Conservation (phyloP, 768 basidiomycete species). For the Pleurotus citrinopileatus region DNA sequence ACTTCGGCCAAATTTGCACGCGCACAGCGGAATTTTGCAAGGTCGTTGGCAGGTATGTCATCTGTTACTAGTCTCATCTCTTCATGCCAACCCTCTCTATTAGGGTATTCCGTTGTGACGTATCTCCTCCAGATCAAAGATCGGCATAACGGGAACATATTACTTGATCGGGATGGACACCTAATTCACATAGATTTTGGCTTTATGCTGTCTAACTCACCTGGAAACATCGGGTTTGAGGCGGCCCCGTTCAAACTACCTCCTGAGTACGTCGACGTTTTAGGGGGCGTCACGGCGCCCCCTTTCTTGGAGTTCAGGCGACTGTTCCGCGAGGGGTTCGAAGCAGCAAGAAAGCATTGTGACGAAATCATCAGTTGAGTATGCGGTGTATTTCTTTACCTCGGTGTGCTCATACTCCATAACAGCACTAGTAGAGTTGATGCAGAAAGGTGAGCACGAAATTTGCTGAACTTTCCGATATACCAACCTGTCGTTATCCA, state of each 20-base stretch:
- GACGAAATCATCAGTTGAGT: slow-evolving; percentile 84
- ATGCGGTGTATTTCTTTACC: not conserved
- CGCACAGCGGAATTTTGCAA: slow-evolving; percentile 92
- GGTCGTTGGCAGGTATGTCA: slow-evolving; percentile 75
- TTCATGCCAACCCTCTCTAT: slow-evolving; percentile 9
- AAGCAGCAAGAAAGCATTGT: slow-evolving; percentile 91
- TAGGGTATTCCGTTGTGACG: slow-evolving; percentile 94
- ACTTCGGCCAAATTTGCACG: slow-evolving; percentile 83
- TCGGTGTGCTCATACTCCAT: slow-evolving; percentile 10
- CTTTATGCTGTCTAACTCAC: slow-evolving; percentile 95
- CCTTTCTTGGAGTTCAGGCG: slow-evolving; percentile 82
- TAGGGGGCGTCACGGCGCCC: slow-evolving; percentile 79
- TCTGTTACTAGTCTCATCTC: not conserved
- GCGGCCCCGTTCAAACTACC: slow-evolving; percentile 99
- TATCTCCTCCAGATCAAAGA: slow-evolving; percentile 98
- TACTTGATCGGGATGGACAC: slow-evolving; percentile 93
- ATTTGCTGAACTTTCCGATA: slow-evolving; percentile 1
- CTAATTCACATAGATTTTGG: slow-evolving; percentile 98
- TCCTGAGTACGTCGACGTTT: slow-evolving; percentile 91
- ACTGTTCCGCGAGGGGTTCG: slow-evolving; percentile 91
- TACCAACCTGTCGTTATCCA: slow-evolving; percentile 23
- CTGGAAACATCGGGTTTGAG: slow-evolving; percentile 97
- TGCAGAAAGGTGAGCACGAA: slow-evolving; percentile 80
- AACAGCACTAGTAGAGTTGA: slow-evolving; percentile 82
- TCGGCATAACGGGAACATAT: slow-evolving; percentile 97